Conservation (phyloP, 352 stramenopile genomes). For the Phytophthora citricola region DNA sequence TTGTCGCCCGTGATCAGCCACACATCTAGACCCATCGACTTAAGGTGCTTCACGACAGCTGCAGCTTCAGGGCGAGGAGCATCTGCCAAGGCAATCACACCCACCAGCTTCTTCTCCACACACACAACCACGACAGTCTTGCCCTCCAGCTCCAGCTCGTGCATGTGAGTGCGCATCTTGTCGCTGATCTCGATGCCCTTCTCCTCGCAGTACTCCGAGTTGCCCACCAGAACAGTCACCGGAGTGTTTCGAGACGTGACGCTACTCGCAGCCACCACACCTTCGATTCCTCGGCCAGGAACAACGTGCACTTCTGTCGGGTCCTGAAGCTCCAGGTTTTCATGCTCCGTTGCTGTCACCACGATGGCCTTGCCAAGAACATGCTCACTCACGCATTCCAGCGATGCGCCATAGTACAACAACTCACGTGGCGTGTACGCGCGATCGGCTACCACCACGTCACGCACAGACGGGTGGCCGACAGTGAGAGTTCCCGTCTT, state of each 20-base stretch:
- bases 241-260: conserved; percentile 24
- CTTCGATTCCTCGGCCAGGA: conserved; percentile 82
- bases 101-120: conserved; percentile 70
- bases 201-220: conserved; percentile 82
- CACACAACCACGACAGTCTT: conserved; percentile 88
- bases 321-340: conserved; percentile 78
- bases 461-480: conserved; percentile 79
- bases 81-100: conserved; percentile 81
- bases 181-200: conserved; percentile 69
- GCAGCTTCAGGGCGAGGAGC: conserved; percentile 77
- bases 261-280: conserved; percentile 44
- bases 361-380: conserved; percentile 88
- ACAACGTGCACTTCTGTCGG: conserved; percentile 78
- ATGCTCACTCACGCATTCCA: conserved; percentile 89
- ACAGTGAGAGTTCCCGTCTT: conserved; percentile 94
- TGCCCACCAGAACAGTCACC: conserved; percentile 76
- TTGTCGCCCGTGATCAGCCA: conserved; percentile 94
- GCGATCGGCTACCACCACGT: conserved; percentile 76
- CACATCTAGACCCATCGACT: conserved; percentile 84
- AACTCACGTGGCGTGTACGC: conserved; percentile 72
- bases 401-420: conserved; percentile 78
- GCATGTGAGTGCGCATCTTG: conserved; percentile 78
- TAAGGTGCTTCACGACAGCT: conserved; percentile 75
- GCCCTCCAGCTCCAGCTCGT: conserved; percentile 84
- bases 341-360: conserved; percentile 71